Percentiles rank a stretch among this genome's conserved stretches.
Conservation (phyloP, 1,284 basidiomycete species). For the Naganishia sp. region DNA sequence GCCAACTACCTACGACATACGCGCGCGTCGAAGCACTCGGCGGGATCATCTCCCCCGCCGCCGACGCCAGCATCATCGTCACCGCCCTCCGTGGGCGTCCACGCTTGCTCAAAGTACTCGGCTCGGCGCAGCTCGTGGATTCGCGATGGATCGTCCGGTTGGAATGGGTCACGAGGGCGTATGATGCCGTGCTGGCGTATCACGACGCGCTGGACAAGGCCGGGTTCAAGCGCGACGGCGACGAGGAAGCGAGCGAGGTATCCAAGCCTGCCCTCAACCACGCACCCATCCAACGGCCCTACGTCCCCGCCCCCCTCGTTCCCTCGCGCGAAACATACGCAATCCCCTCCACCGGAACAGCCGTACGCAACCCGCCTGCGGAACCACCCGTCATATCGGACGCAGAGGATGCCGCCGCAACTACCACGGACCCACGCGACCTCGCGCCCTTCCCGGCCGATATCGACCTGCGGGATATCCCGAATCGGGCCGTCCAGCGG, state of each 20-base stretch:
- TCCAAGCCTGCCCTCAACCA: no score
- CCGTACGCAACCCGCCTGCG: constrained; percentile 1
- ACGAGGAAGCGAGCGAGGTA: no score
- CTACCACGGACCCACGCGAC: constrained; percentile 33
- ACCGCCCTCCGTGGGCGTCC: constrained; percentile 47
- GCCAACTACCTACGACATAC: constrained; percentile 29
- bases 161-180: constrained; percentile 43
- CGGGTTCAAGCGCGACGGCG: neutral
- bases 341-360: neutral
- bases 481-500: constrained; percentile 42
- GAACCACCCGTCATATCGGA: constrained; percentile 10
- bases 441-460: constrained; percentile 40
- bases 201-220: constrained; percentile 9
- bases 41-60: constrained; percentile 39
- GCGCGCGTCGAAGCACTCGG: constrained; percentile 47
- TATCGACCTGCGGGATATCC: constrained; percentile 44
- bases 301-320: constrained; percentile 8
- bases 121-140: constrained; percentile 36
- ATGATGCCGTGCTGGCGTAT: constrained; percentile 36
- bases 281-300: neutral
- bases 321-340: neutral
- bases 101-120: constrained; percentile 42
- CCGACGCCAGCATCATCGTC: constrained; percentile 41
- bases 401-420: constrained; percentile 21
- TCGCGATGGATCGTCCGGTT: constrained; percentile 37